Evolutionary conservation across 2,329 filamentous ascomycete genomes (phyloP).

Genomic region (Sphaerostilbella broomeana): DNA sequence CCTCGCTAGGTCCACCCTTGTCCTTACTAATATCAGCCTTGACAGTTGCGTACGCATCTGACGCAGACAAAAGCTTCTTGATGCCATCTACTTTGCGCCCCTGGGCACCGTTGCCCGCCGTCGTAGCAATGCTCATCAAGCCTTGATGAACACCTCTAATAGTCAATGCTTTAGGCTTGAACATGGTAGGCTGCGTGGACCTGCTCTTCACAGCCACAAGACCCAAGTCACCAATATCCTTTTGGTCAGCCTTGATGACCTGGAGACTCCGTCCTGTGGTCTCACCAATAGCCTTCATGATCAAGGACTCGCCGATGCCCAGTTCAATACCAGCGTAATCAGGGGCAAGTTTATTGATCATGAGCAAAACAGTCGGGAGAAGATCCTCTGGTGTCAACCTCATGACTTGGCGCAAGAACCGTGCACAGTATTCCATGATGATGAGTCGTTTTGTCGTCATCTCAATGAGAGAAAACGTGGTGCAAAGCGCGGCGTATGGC

Average conservation of each 20-base stretch:
- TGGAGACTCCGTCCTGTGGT: conserved; percentile 80
- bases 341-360: conserved; percentile 96
- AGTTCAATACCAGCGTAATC: conserved; percentile 96
- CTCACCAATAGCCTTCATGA: conserved; percentile 98
- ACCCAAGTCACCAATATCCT: conserved; percentile 92
- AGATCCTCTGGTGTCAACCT: conserved; percentile 83
- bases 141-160: conserved; percentile 81
- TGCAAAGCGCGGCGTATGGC: conserved; percentile 89
- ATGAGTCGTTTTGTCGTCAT: conserved; percentile 86
- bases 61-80: conserved; percentile 91
- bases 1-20: conserved; percentile 89
- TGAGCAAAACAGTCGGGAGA: conserved; percentile 80
- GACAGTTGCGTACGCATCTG: conserved; percentile 65
- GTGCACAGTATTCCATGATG: conserved; percentile 81
- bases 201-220: conserved; percentile 93
- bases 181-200: conserved; percentile 95
- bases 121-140: conserved; percentile 79
- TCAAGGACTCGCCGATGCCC: conserved; percentile 95
- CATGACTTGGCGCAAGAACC: conserved; percentile 91
- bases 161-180: conserved; percentile 89
- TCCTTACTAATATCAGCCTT: conserved; percentile 88
- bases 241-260: conserved; percentile 91
- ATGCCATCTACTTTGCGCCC: conserved; percentile 87
- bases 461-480: conserved; percentile 89
- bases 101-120: conserved; percentile 80